Percentiles rank a stretch among this genome's conserved stretches.
phyloP scores from a whole-genome alignment of 163 green algal species.

The Chlamydomonas reinhardtii region DNA sequence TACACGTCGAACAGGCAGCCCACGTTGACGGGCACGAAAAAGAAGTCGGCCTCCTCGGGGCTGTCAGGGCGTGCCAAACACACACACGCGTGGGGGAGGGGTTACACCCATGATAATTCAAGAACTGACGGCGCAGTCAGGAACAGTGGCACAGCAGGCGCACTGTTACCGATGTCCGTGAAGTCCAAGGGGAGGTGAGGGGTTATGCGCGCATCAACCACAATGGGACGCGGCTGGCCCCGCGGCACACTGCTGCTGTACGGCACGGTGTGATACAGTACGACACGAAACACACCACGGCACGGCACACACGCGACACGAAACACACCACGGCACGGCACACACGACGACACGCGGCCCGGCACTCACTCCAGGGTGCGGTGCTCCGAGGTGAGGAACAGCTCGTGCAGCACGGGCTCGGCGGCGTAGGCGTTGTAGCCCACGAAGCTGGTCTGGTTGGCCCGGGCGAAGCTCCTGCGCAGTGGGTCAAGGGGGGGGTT shows the following conservation, averaged over 20 bases:
- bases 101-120: constrained; percentile 37
- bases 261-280: too few species aligned
- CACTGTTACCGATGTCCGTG: too few species aligned
- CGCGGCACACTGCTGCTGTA: too few species aligned
- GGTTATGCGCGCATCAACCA: too few species aligned
- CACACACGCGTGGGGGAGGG: not conserved
- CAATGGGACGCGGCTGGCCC: too few species aligned
- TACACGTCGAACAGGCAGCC: constrained; percentile 72
- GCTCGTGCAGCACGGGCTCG: constrained; percentile 54
- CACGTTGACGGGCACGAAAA: constrained; percentile 79
- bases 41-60: constrained; percentile 85
- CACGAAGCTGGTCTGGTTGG: not conserved
- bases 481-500: not conserved
- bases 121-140: not conserved
- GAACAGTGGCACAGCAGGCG: not conserved
- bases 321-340: too few species aligned
- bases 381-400: constrained; percentile 53
- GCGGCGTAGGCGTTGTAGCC: constrained; percentile 52
- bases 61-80: not conserved
- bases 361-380: constrained; percentile 42
- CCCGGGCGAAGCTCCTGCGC: constrained; percentile 15
- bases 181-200: too few species aligned
- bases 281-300: too few species aligned
- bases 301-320: too few species aligned
- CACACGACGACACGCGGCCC: too few species aligned